Evolutionary conservation across 768 basidiomycete genomes (phyloP).

Genomic region (Pilatotrama ljubarskyi): DNA sequence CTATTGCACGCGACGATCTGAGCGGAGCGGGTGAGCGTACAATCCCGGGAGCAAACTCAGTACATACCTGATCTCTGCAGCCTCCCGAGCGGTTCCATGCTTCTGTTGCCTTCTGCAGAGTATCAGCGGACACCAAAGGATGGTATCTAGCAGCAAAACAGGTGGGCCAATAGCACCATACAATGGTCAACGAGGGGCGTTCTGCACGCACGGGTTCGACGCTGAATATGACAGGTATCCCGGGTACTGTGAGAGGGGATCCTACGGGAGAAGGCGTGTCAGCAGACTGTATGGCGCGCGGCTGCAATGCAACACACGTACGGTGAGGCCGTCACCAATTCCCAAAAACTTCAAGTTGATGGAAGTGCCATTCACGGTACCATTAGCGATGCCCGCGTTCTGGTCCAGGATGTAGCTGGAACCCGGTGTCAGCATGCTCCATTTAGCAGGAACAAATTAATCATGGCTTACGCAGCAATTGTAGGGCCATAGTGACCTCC

Average conservation of each 20-base stretch:
- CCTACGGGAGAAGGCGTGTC: conserved; percentile 25
- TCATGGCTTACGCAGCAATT: conserved; percentile 33
- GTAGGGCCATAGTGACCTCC: conserved; percentile 43
- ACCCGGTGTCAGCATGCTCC: background rate
- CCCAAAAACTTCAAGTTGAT: conserved; percentile 62
- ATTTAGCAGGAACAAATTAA: background rate
- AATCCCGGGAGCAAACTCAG: background rate
- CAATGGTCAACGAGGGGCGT: no score
- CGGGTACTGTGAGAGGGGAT: conserved; percentile 52
- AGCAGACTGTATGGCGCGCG: background rate
- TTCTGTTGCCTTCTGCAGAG: conserved; percentile 41
- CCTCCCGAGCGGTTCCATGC: conserved; percentile 46
- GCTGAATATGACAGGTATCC: conserved; percentile 56
- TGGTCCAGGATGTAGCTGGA: conserved; percentile 54
- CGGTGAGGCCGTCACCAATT: conserved; percentile 62
- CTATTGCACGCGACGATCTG: conserved; percentile 56
- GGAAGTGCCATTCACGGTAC: conserved; percentile 43
- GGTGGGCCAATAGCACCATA: background rate
- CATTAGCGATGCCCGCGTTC: conserved; percentile 54
- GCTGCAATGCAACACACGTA: conserved; percentile 27
- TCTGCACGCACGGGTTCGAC: conserved; percentile 42
- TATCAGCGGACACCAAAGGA: conserved; percentile 45
- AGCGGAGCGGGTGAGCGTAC: background rate
- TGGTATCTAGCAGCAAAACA: conserved; percentile 40
- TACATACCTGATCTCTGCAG: conserved; percentile 49